Base-by-base conservation (phyloP, 1,139 yeast genomes). In the Kodamaea sp. region DNA sequence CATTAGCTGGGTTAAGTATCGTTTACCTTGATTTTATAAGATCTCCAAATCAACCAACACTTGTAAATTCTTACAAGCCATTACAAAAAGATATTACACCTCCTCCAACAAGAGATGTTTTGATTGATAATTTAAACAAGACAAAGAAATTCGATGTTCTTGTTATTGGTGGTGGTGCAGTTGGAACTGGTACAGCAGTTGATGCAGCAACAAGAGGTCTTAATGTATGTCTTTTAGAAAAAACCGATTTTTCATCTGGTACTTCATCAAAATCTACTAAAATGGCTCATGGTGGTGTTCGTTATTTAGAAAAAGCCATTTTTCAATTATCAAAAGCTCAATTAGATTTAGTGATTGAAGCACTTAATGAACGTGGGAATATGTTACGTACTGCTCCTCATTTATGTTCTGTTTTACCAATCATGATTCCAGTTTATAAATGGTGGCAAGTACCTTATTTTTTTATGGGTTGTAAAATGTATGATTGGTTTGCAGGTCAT, bases 391-490 rank as follows among this genome's bases (percentile, higher is more conserved):
- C 94, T 49, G 97, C 97, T 32, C 97, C 97, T 37, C 97, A 90
- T 62, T 76, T 90, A 53, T 81, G 92, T 48, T 73, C 85, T 44
- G 81, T 92, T 39, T 75, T 90, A 53, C 97, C 97, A 31, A 90
- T 90, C 53, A 81, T 89, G 86, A 88, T 90, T 54, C 97, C 97
- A 20, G 90, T 89, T 46, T 90, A 90, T 73, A 82, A 81, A 58
- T 87, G 89, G 80, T 90, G 97, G 97, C 95, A 89, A 69, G 79
- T 88, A 43, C 97, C 97, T 38, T 90, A 90, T 70, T 89, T 85
- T 70, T 90, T 86, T 70, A 81, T 79, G 35, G 97, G 97, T 45
- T 86, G 94, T 58, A 86, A 89, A 65, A 75, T 85, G 78, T 90
- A 90, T 69, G 97, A 90, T 64, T 70, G 92, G 69, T 84, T 90